Base-by-base conservation (phyloP, 2,329 filamentous ascomycete genomes). In the Aureobasidium subglaciale region DNA sequence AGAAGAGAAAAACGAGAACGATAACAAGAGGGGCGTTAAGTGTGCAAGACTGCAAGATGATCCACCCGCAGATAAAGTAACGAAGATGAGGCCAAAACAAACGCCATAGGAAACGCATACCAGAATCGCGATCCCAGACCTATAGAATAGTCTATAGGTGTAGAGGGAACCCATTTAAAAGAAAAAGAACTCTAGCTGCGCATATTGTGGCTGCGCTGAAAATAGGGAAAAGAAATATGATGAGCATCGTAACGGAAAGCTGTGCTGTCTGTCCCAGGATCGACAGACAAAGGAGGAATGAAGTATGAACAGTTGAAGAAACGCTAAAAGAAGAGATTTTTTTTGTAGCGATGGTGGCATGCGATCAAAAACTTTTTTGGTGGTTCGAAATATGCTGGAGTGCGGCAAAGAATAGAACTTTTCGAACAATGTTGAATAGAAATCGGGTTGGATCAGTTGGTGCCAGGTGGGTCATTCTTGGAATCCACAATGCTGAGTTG, bases 221-320 rank as follows among this genome's bases (percentile, higher is more conserved):
- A 35, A 43, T 43, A 34, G 27, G 37, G 15, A 35, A 53, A 53
- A 42, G 49, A 32, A 41, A 30, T 29, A 43, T 30, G 25, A 35
- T 35, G 16, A 43, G 29, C 41, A 48, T 56, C 41, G 32, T 46
- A 41, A 56, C 30, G 29, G 20, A 38, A 56, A 48, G 42, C 54
- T 56, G 54, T 56, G 34, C 42, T 49, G 54, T 56, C 54, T 49
- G 42, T 40, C 25, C 54, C 41, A 56, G 34, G 54, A 42, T 32
- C 25, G 54, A 46, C 54, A 56, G 54, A 49, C 54, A 11, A 18
- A 13, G 29, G 10, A 22, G 15, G 35, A n/a, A n/a, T n/a, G 18
- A 49, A 56, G 40, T 56, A 56, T 56, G 41, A 41, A 56, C 54
- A 56, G 35, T 27, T 40, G 35, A 49, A 49, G 6, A 56, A 42